A percentile compares a stretch with the other conserved stretches of the same genome.
phyloP scores from a whole-genome alignment of 495 filamentous ascomycete genomes.

The Cercophora scortea region DNA sequence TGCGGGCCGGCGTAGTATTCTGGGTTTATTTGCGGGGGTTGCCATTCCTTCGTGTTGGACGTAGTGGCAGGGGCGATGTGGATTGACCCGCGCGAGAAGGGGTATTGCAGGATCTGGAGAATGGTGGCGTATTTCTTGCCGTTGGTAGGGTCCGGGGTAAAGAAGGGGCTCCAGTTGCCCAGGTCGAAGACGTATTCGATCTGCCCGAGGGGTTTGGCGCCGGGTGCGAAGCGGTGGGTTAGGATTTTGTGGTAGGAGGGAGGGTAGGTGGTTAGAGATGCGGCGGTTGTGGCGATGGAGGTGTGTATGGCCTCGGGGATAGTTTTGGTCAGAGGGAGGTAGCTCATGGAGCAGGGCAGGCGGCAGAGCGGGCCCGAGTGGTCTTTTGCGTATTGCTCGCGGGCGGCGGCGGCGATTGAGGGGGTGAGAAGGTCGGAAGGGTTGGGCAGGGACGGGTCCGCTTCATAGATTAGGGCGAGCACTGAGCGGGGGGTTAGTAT shows the following conservation, averaged over 20 bases:
- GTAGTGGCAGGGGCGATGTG: conserved; percentile 28
- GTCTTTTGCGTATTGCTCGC: conserved; percentile 9
- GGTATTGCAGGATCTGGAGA: conserved; percentile 47
- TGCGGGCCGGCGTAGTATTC: conserved; percentile 30
- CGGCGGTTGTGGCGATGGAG: neutral
- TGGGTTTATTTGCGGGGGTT: conserved; percentile 30
- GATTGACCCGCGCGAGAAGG: conserved; percentile 41
- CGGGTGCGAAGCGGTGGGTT: conserved; percentile 24
- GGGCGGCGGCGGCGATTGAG: conserved; percentile 5
- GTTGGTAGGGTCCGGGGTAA: conserved; percentile 16
- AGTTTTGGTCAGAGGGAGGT: conserved; percentile 34
- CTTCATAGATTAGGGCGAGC: conserved; percentile 40
- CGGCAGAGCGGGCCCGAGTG: conserved; percentile 13
- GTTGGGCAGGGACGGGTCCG: conserved; percentile 31
- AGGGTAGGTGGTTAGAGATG: conserved; percentile 1
- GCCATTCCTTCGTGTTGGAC: neutral
- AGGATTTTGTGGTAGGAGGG: conserved; percentile 14
- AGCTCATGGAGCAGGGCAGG: conserved; percentile 35
- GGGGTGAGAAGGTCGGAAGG: conserved; percentile 31
- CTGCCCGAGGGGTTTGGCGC: conserved; percentile 29
- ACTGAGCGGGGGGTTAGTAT: conserved; percentile 1
- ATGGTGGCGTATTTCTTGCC: conserved; percentile 45
- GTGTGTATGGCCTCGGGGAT: conserved; percentile 15
- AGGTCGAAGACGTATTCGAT: conserved; percentile 45
- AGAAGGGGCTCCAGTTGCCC: conserved; percentile 41